phyloP scores from a whole-genome alignment of 257 asterid species.

The Vinca minor region DNA sequence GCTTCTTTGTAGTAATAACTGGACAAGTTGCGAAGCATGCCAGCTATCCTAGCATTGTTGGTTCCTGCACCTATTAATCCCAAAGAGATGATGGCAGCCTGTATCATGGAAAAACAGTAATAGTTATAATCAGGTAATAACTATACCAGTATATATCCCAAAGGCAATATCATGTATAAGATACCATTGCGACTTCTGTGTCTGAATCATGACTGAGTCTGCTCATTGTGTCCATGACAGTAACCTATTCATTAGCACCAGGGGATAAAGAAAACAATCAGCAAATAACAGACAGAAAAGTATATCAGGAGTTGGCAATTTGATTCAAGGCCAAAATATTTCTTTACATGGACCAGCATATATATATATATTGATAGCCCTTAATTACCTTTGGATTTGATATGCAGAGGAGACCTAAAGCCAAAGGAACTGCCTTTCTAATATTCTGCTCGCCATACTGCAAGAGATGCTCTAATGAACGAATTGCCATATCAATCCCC shows the following conservation, averaged over 20 bases:
- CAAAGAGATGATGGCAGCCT: slow-evolving; percentile 85
- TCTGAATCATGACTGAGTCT: slow-evolving; percentile 98
- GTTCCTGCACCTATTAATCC: slow-evolving; percentile 99
- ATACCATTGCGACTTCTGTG: slow-evolving; percentile 93
- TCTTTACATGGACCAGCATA: background rate
- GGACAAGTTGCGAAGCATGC: slow-evolving; percentile 94
- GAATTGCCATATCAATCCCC: slow-evolving; percentile 94
- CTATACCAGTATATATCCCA: background rate
- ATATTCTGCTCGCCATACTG: slow-evolving; percentile 92
- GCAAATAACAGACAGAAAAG: slow-evolving; percentile 1
- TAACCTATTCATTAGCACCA: slow-evolving; percentile 52
- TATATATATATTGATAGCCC: background rate
- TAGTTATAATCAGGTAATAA: background rate
- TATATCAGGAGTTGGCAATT: background rate
- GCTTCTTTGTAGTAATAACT: slow-evolving; percentile 97
- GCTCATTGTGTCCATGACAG: slow-evolving; percentile 98
- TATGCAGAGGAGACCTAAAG: slow-evolving; percentile 88
- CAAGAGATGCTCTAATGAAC: slow-evolving; percentile 87
- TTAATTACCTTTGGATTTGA: slow-evolving; percentile 76
- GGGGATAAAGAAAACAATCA: background rate
- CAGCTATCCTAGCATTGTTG: slow-evolving; percentile 97
- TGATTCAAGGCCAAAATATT: too few species aligned
- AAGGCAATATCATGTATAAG: background rate
- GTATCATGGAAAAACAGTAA: slow-evolving; percentile 13
- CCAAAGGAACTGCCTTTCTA: slow-evolving; percentile 86